Conservation (phyloP, 2,329 filamentous ascomycete species). For the Cadophora gregata region DNA sequence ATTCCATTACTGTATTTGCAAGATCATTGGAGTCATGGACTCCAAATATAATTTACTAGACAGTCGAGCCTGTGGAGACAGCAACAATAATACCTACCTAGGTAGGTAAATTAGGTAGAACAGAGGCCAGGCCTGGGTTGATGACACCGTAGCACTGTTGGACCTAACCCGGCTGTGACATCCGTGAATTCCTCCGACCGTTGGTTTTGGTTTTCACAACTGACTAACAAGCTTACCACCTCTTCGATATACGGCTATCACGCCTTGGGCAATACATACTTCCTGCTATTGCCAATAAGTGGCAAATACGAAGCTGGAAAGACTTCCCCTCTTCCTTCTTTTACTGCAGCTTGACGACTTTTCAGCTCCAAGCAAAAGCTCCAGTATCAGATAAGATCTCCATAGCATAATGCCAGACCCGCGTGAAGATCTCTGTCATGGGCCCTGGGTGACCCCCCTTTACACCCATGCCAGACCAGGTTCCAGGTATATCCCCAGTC, state of each 20-base stretch:
- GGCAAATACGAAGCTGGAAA: not conserved
- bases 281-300: constrained; percentile 1
- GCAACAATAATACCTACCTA: not conserved
- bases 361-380: not conserved
- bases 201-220: not conserved
- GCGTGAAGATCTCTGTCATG: constrained; percentile 6
- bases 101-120: too few species aligned
- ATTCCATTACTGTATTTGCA: not conserved
- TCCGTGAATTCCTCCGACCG: constrained; percentile 8
- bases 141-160: not conserved
- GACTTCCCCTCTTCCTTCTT: not conserved
- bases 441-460: not conserved
- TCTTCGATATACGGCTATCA: not conserved
- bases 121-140: not conserved
- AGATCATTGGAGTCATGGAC: too few species aligned
- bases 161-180: not conserved
- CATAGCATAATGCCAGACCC: constrained; percentile 8
- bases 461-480: not conserved
- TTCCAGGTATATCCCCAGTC: constrained; percentile 11
- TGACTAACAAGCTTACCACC: not conserved
- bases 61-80: not conserved
- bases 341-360: not conserved
- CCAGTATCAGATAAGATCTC: constrained; percentile 11
- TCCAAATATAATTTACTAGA: too few species aligned
- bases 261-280: not conserved